Base-by-base conservation (phyloP, 2,329 filamentous ascomycete species). In the Rosellinia necatrix region DNA sequence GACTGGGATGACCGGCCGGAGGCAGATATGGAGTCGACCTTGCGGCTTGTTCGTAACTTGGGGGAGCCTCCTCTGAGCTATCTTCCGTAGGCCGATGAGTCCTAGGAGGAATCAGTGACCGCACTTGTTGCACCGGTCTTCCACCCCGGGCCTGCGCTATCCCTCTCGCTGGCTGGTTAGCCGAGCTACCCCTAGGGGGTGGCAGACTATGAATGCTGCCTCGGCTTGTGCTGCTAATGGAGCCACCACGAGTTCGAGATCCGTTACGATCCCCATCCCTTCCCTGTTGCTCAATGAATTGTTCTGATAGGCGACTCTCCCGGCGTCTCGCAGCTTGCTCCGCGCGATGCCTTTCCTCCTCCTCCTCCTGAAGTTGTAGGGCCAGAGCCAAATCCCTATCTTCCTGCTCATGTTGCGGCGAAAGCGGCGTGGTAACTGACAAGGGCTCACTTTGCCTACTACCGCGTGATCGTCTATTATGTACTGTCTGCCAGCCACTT, bases 301-400 rank as follows among this genome's bases (percentile, higher is more conserved):
- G 84, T 66, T 89, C 86, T 0, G 86, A 89, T 1, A 90, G 77
- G 54, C 84, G 76, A 51, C 84, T 85, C 70, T 92, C 87, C n/a
- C 84, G 78, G 9, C 80, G 78, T 6, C 87, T 80, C 1, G 86
- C 82, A 8, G 82, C 84, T 44, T 85, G 81, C 46, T 84, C 81
- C 6, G 69, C 64, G n/a, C 83, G 82, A 61, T 92, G 85, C 12
- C 86, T 82, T 66, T 91, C 87, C 61, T 97, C 91, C 71, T 97
- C 93, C 70, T 96, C 92, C 67, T 97, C 94, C 70, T 97, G 93
- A 1, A 97, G 81, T 69, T 97, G 94, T 6, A 99, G 79, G 0
- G 93, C 92, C 3, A 97, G 80, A 0, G 94, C 94, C 25, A 97
- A 75, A 58, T 94, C 90, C 57, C 92, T 86, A 66, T 97, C 92